A percentile compares a stretch with the other conserved stretches of the same genome.
These are phyloP conservation scores for Neurospora sublineolata DNA, from an alignment of 495 filamentous ascomycete genomes.

Conservation along the genomic window DNA sequence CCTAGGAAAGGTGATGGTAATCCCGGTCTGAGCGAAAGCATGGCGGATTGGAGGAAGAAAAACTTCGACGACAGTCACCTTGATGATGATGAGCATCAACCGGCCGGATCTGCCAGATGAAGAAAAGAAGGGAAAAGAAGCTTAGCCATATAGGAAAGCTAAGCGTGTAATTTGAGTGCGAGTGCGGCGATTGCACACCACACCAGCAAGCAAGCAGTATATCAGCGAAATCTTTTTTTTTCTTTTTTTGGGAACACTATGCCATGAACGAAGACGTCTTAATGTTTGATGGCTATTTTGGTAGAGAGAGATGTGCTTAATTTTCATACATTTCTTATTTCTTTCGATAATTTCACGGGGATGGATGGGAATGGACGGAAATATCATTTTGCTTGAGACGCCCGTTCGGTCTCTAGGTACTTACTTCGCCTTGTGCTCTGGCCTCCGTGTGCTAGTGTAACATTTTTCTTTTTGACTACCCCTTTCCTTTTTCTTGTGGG, in stretches of 20 bases:
- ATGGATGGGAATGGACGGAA: not conserved
- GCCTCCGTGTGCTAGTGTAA: not conserved
- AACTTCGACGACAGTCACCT: conserved; percentile 39
- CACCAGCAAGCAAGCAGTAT: not conserved
- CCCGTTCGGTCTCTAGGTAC: not conserved
- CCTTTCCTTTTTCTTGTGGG: not conserved
- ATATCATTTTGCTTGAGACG: not conserved
- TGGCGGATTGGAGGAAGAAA: conserved; percentile 64
- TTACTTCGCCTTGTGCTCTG: not conserved
- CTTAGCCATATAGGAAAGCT: not conserved
- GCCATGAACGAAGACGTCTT: not conserved
- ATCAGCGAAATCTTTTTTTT: not conserved
- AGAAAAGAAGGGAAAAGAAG: not conserved
- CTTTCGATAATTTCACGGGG: not conserved
- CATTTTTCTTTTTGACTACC: not conserved
- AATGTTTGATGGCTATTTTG: not conserved
- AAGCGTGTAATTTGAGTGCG: not conserved
- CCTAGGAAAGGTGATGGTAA: conserved; percentile 35
- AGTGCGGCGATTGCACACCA: not conserved
- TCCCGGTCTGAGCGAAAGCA: conserved; percentile 49
- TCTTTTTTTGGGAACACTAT: not conserved
- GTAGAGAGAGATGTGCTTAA: not conserved
- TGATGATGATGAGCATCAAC: conserved; percentile 5
- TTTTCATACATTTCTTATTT: not conserved
- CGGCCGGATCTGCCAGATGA: not conserved